These are phyloP conservation scores for Antrodiella citrinella DNA, from an alignment of 768 basidiomycete genomes.

Conservation along the genomic window DNA sequence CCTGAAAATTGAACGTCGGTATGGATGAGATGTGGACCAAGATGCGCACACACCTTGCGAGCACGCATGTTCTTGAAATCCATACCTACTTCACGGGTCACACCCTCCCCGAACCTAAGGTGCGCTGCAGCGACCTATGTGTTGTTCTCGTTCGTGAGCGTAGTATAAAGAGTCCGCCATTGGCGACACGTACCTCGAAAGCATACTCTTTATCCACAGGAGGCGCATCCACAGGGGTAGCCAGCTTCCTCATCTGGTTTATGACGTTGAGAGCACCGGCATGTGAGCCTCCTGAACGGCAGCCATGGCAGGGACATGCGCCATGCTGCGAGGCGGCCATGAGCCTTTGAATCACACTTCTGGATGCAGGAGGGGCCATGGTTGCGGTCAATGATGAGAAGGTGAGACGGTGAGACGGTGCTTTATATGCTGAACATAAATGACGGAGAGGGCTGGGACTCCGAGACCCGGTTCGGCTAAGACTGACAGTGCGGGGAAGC, in stretches of 20 bases:
- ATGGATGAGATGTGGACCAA: not conserved
- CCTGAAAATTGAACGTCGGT: conserved; percentile 35
- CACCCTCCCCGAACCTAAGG: conserved; percentile 83
- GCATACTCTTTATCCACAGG: conserved; percentile 79
- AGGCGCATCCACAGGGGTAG: conserved; percentile 58
- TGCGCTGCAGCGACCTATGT: conserved; percentile 77
- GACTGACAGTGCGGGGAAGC: not conserved
- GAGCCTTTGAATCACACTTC: conserved; percentile 61
- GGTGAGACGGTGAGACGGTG: conserved; percentile 3
- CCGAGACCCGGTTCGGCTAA: not conserved
- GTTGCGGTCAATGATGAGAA: conserved; percentile 7
- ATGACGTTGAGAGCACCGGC: conserved; percentile 34
- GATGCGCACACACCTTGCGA: conserved; percentile 50
- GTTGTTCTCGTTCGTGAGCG: not conserved
- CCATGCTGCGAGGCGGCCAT: conserved; percentile 70
- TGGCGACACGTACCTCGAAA: conserved; percentile 58
- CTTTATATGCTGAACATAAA: not conserved
- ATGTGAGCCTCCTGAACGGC: conserved; percentile 32
- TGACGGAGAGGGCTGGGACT: too few species aligned
- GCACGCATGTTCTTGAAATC: conserved; percentile 92
- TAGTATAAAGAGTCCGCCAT: not conserved
- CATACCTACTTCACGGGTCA: conserved; percentile 87
- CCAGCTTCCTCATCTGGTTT: conserved; percentile 62
- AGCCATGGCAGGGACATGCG: conserved; percentile 74
- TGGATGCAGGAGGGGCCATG: conserved; percentile 35